Evolutionary conservation across 108 stramenopile species (phyloP), one percentile per base, ranked within the genome.

Genomic region (Skeletonema potamos): DNA sequence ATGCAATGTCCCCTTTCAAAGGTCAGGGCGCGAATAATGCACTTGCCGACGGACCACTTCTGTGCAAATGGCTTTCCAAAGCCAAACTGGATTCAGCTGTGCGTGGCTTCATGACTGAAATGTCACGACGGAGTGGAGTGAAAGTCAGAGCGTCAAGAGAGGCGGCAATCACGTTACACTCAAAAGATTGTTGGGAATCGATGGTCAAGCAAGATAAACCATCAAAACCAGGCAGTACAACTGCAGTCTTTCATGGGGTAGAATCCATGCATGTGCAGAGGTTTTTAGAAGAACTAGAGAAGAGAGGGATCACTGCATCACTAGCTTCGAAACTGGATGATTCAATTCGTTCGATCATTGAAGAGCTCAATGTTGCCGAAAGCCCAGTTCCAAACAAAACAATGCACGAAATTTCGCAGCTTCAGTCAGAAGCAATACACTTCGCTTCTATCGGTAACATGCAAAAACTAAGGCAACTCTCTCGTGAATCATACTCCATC

Each of bases 11-110:
- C 9, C 90, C 90, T 0, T 97, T 97, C 87, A 97, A 97, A 66
- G 97, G 97, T 56, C 92, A 93, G 60, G 97, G 97, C 12, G 95
- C 95, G 36, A 96, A 97, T 73, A 94, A 96, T 74, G 93, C 95
- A 0, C 73, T 97, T 54, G 59, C 82, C 13, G 97, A 97, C 67
- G 97, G 94, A 2, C 89, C 88, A 10, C 62, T 92, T 13, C 70
- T 95, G 68, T 86, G 86, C 5, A 48, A 67, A 24, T 92, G 89
- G 86, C 67, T 92, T 61, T 57, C 62, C 12, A 73, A 66, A 51
- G 70, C 89, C 0, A 81, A 77, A 39, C 30, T 86, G 2, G 86
- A 90, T 22, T 79, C 88, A 1, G 89, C 92, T 6, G 66, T 89
- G 18, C 73, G 85, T 24, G 77, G 84, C 13, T 89, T 86, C 70